Percentiles rank a stretch among this genome's conserved stretches.
These are phyloP conservation scores for Ustilago trichophora DNA, from an alignment of 1,284 basidiomycete species.

Conservation along the genomic window DNA sequence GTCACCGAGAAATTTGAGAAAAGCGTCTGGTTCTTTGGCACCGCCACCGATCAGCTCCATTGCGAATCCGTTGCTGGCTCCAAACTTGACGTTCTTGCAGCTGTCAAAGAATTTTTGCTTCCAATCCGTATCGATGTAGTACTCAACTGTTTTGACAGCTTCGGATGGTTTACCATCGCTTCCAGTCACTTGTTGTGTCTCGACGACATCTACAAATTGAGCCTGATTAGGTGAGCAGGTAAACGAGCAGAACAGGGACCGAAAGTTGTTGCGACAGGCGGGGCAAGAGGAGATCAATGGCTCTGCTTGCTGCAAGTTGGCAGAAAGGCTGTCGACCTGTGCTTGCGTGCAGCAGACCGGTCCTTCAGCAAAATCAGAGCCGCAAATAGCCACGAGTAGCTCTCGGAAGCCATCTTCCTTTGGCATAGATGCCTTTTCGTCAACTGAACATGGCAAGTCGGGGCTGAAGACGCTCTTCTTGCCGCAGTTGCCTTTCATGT, in stretches of 20 bases:
- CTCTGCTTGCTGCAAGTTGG: conserved; percentile 83
- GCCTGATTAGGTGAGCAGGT: conserved; percentile 92
- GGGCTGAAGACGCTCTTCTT: conserved; percentile 58
- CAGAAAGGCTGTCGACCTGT: conserved; percentile 80
- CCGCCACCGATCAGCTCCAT: conserved; percentile 96
- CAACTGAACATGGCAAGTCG: conserved; percentile 53
- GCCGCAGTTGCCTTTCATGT: conserved; percentile 61
- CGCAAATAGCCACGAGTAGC: conserved; percentile 77
- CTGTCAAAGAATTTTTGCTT: conserved; percentile 86
- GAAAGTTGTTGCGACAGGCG: conserved; percentile 95
- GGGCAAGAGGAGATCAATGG: conserved; percentile 76
- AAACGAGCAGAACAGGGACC: conserved; percentile 91
- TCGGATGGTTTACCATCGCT: conserved; percentile 41
- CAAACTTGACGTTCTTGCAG: conserved; percentile 92
- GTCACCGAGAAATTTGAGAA: conserved; percentile 90
- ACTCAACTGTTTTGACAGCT: conserved; percentile 83
- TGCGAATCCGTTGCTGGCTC: conserved; percentile 89
- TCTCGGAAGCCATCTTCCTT: conserved; percentile 25
- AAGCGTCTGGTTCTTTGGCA: conserved; percentile 80
- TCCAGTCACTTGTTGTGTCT: conserved; percentile 72
- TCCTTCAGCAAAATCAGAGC: conserved; percentile 75
- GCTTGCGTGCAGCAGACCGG: conserved; percentile 83
- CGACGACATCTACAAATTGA: conserved; percentile 81
- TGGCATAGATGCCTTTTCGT: conserved; percentile 29
- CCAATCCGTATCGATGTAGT: conserved; percentile 78